Evolutionary conservation across 2,329 filamentous ascomycete species (phyloP), one percentile per base, ranked within the genome.

Genomic region (Rhytidhysteron rufulum): DNA sequence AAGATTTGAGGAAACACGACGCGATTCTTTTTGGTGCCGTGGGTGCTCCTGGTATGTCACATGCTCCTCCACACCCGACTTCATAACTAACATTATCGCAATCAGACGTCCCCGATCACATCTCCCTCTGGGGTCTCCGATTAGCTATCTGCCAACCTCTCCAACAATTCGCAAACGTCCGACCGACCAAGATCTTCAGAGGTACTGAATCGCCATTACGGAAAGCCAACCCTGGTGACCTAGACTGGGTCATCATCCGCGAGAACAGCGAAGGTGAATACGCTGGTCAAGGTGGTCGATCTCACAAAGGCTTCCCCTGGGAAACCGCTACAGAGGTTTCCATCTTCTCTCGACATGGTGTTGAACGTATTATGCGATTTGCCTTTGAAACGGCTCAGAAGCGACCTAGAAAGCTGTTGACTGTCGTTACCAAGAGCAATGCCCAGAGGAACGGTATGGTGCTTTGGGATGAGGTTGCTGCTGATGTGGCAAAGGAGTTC

Each of bases 121-220:
- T 85, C 42, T 79, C 78, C 0, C 74, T 86, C 1, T 86, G 83
- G 83, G 74, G 75, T 6, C 73, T 83, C 24, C 76, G 84, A 31
- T 67, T 86, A 6, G 80, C 80, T 15, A 85, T 86, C 52, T 77
- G 83, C 29, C 79, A 83, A 37, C 73, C 79, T 27, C 72, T 86
- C 33, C 81, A 85, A 44, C 81, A 85, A 53, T 86, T 84, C 52
- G 76, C 83, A 47, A 86, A 85, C 47, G 73, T 86, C 0, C 74
- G 83, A 1, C 83, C 61, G 0, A 72, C 69, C 6, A 55, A 66
- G n/a, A 69, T 73, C 34, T 48, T 73, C 3, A 56, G 59, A 5
- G 70, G 70, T 13, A 69, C 63, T 5, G 55, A 51, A 6, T 65
- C 66, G 17, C 70, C 70, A 1, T 43, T 74, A 5, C 55, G 56